A percentile compares a stretch with the other conserved stretches of the same genome.
These are phyloP conservation scores for Holtermanniella nyarrowii DNA, from an alignment of 768 basidiomycete species.

Conservation along the genomic window DNA sequence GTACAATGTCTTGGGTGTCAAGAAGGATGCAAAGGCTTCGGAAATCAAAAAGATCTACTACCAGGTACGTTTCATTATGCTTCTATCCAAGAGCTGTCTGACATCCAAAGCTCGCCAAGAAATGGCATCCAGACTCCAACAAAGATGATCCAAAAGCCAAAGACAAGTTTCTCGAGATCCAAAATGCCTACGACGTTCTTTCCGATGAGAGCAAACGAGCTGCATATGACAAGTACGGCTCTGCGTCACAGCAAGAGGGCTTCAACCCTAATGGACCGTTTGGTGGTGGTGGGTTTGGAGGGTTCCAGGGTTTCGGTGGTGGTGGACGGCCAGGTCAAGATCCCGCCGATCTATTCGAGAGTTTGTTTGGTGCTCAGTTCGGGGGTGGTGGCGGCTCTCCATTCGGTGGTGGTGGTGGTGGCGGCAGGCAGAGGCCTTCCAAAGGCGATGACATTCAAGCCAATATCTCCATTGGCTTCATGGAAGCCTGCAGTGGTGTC, in stretches of 20 bases:
- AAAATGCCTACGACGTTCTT: conserved; percentile 89
- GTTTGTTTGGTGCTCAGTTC: conserved; percentile 58
- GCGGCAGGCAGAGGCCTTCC: conserved; percentile 40
- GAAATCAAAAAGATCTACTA: conserved; percentile 99
- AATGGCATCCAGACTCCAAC: conserved; percentile 96
- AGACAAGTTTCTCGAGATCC: conserved; percentile 91
- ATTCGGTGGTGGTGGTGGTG: conserved; percentile 41
- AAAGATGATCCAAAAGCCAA: conserved; percentile 73
- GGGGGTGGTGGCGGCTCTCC: conserved; percentile 38
- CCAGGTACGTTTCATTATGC: conserved; percentile 51
- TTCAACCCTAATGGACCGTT: conserved; percentile 80
- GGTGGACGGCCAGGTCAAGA: conserved; percentile 35
- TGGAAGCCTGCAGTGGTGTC: conserved; percentile 90
- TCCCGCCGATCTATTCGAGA: conserved; percentile 66
- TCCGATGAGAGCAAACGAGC: conserved; percentile 91
- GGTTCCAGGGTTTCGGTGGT: conserved; percentile 60
- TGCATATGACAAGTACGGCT: conserved; percentile 81
- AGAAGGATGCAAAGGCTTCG: conserved; percentile 64
- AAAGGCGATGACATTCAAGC: conserved; percentile 77
- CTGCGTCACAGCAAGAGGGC: conserved; percentile 83
- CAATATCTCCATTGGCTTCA: conserved; percentile 63
- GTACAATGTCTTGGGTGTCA: conserved; percentile 81
- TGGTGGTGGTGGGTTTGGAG: conserved; percentile 58
- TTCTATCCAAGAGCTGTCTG: not conserved
- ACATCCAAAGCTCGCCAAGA: conserved; percentile 72